Percentiles rank a stretch among this genome's conserved stretches.
phyloP scores from a whole-genome alignment of 306 rosid species.

The Malus fusca region DNA sequence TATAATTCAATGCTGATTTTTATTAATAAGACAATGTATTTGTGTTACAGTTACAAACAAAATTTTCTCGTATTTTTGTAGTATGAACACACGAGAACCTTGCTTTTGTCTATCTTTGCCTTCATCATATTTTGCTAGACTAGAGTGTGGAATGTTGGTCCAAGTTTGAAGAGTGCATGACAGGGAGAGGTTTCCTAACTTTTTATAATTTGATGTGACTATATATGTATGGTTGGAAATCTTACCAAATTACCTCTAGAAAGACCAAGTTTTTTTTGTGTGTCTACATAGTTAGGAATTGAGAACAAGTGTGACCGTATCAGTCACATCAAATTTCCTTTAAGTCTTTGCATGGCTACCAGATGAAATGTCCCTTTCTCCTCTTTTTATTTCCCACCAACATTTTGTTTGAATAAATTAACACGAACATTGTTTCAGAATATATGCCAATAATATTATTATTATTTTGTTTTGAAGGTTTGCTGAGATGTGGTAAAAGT shows the following conservation, averaged over 20 bases:
- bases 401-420: not conserved
- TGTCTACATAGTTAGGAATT: not conserved
- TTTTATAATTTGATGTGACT: not conserved
- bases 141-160: not conserved
- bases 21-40: too few relatives aligned
- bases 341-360: constrained; percentile 5
- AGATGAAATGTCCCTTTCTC: not conserved
- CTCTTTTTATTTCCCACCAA: not conserved
- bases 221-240: not conserved
- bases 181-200: not conserved
- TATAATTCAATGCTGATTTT: too few relatives aligned
- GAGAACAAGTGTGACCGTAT: not conserved
- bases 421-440: not conserved
- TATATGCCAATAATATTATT: not conserved
- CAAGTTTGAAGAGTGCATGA: not conserved
- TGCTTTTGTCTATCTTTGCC: too few relatives aligned
- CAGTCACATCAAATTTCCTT: not conserved
- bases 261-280: not conserved
- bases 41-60: not conserved
- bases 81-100: too few relatives aligned
- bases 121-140: too few relatives aligned
- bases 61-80: not conserved
- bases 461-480: constrained; percentile 32
- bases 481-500: constrained; percentile 81
- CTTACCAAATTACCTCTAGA: constrained; percentile 3